Evolutionary conservation across 2,329 filamentous ascomycete species (phyloP).

Genomic region (Aphanocladium album): DNA sequence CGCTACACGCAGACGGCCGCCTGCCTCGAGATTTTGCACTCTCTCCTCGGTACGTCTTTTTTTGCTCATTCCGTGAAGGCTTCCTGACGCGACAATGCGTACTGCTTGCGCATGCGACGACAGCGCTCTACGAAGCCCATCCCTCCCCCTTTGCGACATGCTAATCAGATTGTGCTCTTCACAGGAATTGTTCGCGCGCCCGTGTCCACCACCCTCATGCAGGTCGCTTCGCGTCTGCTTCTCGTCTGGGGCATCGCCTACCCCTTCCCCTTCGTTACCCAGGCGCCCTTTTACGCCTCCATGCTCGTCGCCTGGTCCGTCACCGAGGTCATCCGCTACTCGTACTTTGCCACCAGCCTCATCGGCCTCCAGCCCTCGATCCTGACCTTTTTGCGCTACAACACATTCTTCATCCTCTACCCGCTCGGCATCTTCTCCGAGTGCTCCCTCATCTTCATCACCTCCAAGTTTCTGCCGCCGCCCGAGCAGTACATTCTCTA

Average conservation of each 20-base stretch:
- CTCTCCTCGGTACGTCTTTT: slow-evolving; percentile 57
- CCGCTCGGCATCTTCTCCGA: slow-evolving; percentile 88
- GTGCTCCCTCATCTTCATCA: slow-evolving; percentile 70
- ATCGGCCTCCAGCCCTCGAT: slow-evolving; percentile 54
- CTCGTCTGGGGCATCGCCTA: slow-evolving; percentile 83
- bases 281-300: slow-evolving; percentile 59
- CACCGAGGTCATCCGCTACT: slow-evolving; percentile 91
- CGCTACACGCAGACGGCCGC: slow-evolving; percentile 83
- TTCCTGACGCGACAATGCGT: neutral
- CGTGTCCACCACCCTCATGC: slow-evolving; percentile 79
- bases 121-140: neutral
- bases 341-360: slow-evolving; percentile 78
- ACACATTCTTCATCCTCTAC: slow-evolving; percentile 90
- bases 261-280: slow-evolving; percentile 63
- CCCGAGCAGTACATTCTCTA: slow-evolving; percentile 56
- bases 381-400: slow-evolving; percentile 81
- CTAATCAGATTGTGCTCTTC: neutral
- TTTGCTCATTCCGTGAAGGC: too few species aligned
- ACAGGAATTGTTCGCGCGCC: slow-evolving; percentile 81
- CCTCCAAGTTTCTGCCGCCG: slow-evolving; percentile 53
- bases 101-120: neutral
- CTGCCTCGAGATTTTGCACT: slow-evolving; percentile 77
- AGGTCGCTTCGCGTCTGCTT: slow-evolving; percentile 80
- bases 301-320: slow-evolving; percentile 86
- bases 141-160: neutral